Percentiles rank a stretch among this genome's conserved stretches.
These are phyloP conservation scores for Rhinocladiella mackenziei DNA, from an alignment of 2,329 filamentous ascomycete species.

Conservation along the genomic window DNA sequence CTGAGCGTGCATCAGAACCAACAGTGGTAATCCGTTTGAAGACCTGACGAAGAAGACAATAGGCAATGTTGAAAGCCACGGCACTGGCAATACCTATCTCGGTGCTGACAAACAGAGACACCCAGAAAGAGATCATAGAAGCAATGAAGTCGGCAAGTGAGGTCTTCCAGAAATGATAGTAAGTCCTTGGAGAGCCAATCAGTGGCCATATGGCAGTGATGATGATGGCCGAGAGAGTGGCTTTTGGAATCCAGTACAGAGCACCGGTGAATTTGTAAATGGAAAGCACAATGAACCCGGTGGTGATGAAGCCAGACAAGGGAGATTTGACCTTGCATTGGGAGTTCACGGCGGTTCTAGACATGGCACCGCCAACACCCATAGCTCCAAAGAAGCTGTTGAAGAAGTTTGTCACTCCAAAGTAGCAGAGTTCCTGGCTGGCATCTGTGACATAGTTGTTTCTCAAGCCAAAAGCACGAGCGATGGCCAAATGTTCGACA, in stretches of 20 bases:
- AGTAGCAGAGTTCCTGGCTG: slow-evolving; percentile 62
- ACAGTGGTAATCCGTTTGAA: slow-evolving; percentile 46
- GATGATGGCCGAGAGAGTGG: slow-evolving; percentile 62
- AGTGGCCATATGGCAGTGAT: slow-evolving; percentile 62
- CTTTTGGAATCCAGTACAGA: slow-evolving; percentile 65
- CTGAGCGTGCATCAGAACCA: slow-evolving; percentile 32
- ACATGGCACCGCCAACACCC: slow-evolving; percentile 65
- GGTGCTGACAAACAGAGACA: slow-evolving; percentile 58
- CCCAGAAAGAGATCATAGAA: slow-evolving; percentile 61
- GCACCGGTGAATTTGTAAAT: slow-evolving; percentile 59
- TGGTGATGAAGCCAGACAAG: slow-evolving; percentile 57
- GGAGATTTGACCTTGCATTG: slow-evolving; percentile 61
- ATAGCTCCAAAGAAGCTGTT: slow-evolving; percentile 63
- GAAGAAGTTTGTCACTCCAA: slow-evolving; percentile 59
- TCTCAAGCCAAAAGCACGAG: slow-evolving; percentile 58
- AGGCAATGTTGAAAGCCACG: slow-evolving; percentile 62
- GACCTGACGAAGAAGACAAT: slow-evolving; percentile 56
- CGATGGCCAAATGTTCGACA: slow-evolving; percentile 63
- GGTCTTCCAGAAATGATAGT: slow-evolving; percentile 62
- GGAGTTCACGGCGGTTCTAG: slow-evolving; percentile 63
- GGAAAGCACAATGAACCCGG: slow-evolving; percentile 58
- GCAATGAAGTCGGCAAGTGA: slow-evolving; percentile 62
- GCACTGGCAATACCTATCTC: slow-evolving; percentile 58
- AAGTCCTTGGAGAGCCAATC: slow-evolving; percentile 55
- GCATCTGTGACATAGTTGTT: slow-evolving; percentile 62